A percentile compares a stretch with the other conserved stretches of the same genome.
Evolutionary conservation across 225 moss, liverwort and hornwort species (phyloP).

Genomic region (Marchantia paleacea): DNA sequence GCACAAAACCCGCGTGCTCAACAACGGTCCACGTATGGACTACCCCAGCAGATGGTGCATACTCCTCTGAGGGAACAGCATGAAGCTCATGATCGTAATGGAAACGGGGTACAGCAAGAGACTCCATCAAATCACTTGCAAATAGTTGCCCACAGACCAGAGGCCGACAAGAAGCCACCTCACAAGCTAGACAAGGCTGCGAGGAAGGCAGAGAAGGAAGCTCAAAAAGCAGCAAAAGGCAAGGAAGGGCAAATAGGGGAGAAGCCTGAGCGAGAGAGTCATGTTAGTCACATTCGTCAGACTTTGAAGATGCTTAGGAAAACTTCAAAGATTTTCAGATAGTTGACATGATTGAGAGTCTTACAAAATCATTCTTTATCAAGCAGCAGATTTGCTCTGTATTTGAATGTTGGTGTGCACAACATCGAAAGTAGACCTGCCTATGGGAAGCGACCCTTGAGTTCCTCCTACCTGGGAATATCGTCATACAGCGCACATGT

Average conservation of each 20-base stretch:
- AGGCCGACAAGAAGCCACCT: slow-evolving; percentile 23
- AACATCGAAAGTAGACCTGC: slow-evolving; percentile 19
- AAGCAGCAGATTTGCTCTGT: slow-evolving; percentile 9
- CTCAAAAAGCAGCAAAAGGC: slow-evolving; percentile 27
- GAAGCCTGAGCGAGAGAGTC: slow-evolving; percentile 30
- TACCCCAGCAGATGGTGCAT: slow-evolving; percentile 13
- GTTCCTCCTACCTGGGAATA: slow-evolving; percentile 4
- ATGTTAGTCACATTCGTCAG: slow-evolving; percentile 23
- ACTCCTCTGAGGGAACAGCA: slow-evolving; percentile 10
- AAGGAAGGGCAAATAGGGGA: slow-evolving; percentile 33
- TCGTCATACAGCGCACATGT: slow-evolving; percentile 7
- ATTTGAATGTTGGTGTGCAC: slow-evolving; percentile 20
- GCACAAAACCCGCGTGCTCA: slow-evolving; percentile 1
- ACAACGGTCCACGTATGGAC: slow-evolving; percentile 13
- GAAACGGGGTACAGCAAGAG: slow-evolving; percentile 2
- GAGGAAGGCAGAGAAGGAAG: slow-evolving; percentile 18
- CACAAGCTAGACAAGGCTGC: slow-evolving; percentile 29
- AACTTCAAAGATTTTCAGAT: slow-evolving; percentile 36
- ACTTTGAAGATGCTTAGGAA: slow-evolving; percentile 41
- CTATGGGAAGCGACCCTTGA: slow-evolving; percentile 9
- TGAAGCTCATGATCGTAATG: background rate
- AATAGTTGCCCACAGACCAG: slow-evolving; percentile 10
- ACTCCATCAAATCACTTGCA: slow-evolving; percentile 17
- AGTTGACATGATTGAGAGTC: slow-evolving; percentile 18
- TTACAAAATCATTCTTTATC: background rate